Evolutionary conservation across 2,329 filamentous ascomycete species (phyloP).

Genomic region (Fusarium agapanthi): DNA sequence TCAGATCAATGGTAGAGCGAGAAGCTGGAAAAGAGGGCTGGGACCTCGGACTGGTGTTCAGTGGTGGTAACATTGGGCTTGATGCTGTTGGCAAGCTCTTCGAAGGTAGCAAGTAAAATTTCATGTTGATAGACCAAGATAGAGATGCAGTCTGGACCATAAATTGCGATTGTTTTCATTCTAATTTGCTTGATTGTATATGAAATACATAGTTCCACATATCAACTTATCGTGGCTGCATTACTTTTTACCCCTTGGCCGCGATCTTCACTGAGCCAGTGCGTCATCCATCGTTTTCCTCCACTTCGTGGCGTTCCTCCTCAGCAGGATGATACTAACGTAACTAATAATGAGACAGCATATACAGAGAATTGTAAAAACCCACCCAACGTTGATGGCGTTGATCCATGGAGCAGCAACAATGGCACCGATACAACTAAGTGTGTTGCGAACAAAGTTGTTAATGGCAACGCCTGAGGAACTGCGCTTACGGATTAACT

Average conservation of each 20-base stretch:
- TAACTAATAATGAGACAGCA: conserved; percentile 66
- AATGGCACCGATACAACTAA: conserved; percentile 75
- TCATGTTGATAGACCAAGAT: background rate
- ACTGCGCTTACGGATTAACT: conserved; percentile 78
- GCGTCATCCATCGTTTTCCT: conserved; percentile 67
- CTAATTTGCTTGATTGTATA: background rate
- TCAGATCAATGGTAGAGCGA: conserved; percentile 72
- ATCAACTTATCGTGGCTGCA: background rate
- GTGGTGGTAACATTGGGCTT: conserved; percentile 67
- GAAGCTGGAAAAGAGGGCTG: conserved; percentile 79
- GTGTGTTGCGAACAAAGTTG: conserved; percentile 83
- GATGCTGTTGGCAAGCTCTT: conserved; percentile 64
- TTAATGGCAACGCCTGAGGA: conserved; percentile 81
- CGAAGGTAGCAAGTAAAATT: conserved; percentile 22
- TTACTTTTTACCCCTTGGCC: background rate
- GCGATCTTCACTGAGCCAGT: conserved; percentile 41
- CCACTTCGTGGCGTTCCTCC: conserved; percentile 69
- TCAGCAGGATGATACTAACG: conserved; percentile 67
- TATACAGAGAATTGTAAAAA: conserved; percentile 69
- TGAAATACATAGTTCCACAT: background rate
- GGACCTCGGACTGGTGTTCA: conserved; percentile 70
- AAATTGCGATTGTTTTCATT: background rate
- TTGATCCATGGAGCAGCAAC: conserved; percentile 75
- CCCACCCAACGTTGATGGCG: conserved; percentile 78
- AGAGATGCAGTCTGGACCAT: background rate